Conservation (phyloP, 2,329 filamentous ascomycete genomes). For the Trichoderma gracile region DNA sequence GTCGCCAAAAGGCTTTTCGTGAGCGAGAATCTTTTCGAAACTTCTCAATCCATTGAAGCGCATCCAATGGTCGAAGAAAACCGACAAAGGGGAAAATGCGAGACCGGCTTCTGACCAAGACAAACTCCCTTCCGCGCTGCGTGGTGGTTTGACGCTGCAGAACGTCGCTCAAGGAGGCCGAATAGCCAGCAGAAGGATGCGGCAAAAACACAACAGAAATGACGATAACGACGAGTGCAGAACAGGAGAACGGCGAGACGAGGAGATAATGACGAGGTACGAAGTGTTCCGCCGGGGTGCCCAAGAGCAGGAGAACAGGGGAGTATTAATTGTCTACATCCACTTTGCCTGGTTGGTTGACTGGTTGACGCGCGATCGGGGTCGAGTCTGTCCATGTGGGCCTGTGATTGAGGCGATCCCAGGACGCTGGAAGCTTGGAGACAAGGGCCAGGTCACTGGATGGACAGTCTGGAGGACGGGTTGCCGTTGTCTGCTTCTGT, state of each 20-base stretch:
- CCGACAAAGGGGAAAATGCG: neutral
- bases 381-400: conserved; percentile 25
- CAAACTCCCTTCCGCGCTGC: conserved; percentile 1
- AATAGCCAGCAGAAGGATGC: neutral
- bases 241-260: conserved; percentile 23
- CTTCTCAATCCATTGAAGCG: conserved; percentile 18
- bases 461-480: neutral
- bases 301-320: conserved; percentile 23
- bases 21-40: neutral
- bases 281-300: conserved; percentile 18
- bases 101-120: neutral
- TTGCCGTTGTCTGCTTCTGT: neutral
- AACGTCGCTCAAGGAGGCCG: conserved; percentile 1
- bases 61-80: neutral
- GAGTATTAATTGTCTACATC: conserved; percentile 25
- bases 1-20: conserved; percentile 4
- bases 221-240: conserved; percentile 10
- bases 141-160: conserved; percentile 14
- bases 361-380: conserved; percentile 27
- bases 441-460: conserved; percentile 18
- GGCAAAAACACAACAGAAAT: conserved; percentile 4
- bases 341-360: conserved; percentile 24
- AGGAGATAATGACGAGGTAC: conserved; percentile 24
- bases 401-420: conserved; percentile 26
- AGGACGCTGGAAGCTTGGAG: conserved; percentile 23